Base-by-base conservation (phyloP, 208 protist species). In the Herpetomonas tarakana region DNA sequence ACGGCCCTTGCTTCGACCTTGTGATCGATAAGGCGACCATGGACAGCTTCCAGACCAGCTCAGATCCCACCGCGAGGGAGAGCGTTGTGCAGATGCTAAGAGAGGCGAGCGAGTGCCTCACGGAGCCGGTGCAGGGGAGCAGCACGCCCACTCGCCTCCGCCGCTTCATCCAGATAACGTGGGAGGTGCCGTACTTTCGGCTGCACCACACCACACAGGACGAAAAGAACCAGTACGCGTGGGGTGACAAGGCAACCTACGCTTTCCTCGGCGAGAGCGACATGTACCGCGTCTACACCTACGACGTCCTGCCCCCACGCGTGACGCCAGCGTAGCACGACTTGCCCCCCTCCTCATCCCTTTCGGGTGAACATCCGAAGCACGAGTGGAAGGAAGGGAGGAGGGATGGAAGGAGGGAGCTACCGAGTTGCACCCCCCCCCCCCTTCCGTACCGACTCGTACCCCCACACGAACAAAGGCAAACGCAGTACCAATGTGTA, bases 1-100 rank as follows among this genome's bases (percentile, higher is more conserved):
- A 78, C 30, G 82, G 83, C 28, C 80, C 81, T 4, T 68, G 35
- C 39, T 92, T 94, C 65, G 88, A 94, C 45, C 59, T 83, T 14
- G 69, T 94, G 18, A 52, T 94, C 24, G 88, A 94, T 49, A 94
- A 91, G 71, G 85, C 82, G 19, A 92, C 83, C 55, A 92, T 94
- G 88, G 88, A 94, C 58, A 83, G 85, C 1, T 56, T 94, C 47
- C 83, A 94, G 61, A 76, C 83, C 2, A 80, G 82, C 57, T 84
- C 86, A 24, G 45, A 55, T 0, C 77, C 68, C 29, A 46, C 64
- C n/a, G 78, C 76, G 65, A 68, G 83, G 4, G 75, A 74, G 4
- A 75, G 92, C 52, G 73, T 94, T 41, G 65, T 68, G n/a, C 51
- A 46, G 11, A 92, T 94, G 88, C 72, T 94, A 6, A 38, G 30